These are phyloP conservation scores for Aspergillus japonicus DNA, from an alignment of 2,329 filamentous ascomycete genomes.

Conservation along the genomic window DNA sequence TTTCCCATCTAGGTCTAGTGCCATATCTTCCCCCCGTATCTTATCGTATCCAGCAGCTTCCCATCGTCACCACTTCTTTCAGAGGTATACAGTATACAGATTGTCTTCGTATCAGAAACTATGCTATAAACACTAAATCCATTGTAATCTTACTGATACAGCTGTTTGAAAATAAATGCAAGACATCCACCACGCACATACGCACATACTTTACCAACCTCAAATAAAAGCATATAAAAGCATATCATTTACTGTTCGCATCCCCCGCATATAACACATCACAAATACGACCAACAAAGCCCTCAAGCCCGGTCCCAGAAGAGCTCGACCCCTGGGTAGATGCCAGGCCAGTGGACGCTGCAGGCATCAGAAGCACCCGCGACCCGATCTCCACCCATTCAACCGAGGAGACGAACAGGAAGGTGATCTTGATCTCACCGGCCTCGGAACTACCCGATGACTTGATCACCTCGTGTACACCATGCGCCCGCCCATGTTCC, in stretches of 20 bases:
- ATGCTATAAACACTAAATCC: too few relatives aligned
- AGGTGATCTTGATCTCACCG: conserved; percentile 48
- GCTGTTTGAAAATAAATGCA: too few relatives aligned
- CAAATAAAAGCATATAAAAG: too few relatives aligned
- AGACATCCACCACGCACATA: too few relatives aligned
- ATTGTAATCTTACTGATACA: too few relatives aligned
- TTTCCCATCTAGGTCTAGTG: too few relatives aligned
- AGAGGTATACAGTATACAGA: too few relatives aligned
- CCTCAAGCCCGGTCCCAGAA: conserved; percentile 52
- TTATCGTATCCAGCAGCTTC: too few relatives aligned
- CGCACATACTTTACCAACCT: too few relatives aligned
- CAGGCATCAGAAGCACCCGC: conserved; percentile 60
- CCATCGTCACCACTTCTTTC: too few relatives aligned
- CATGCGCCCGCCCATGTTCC: conserved; percentile 15
- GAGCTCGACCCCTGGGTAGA: conserved; percentile 49
- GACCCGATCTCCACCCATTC: conserved; percentile 59
- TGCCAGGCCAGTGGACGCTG: conserved; percentile 50
- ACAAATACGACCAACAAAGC: conserved; percentile 56
- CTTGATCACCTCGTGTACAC: conserved; percentile 31
- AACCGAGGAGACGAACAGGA: conserved; percentile 57
- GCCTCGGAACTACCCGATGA: conserved; percentile 20
- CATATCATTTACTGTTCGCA: not conserved
- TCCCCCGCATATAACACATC: conserved; percentile 48
- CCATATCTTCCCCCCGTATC: too few relatives aligned
- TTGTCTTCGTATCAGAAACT: too few relatives aligned